phyloP scores from a whole-genome alignment of 495 filamentous ascomycete species.

The Xylaria venustula region DNA sequence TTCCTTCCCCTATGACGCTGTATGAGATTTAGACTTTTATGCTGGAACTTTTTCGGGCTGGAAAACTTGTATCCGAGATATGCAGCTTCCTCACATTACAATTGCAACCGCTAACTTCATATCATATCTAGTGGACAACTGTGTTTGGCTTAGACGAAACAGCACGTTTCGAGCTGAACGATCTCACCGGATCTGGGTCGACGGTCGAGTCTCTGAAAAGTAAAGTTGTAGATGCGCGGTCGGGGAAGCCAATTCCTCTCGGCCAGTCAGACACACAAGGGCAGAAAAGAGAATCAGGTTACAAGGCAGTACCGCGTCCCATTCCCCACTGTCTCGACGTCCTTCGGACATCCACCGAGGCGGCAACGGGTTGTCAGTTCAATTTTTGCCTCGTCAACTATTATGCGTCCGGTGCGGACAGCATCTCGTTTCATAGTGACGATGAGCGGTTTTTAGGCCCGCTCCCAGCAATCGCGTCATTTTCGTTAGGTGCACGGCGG shows the following conservation, averaged over 20 bases:
- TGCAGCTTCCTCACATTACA: no score
- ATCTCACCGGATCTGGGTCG: neutral
- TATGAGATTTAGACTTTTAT: no score
- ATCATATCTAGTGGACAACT: constrained; percentile 45
- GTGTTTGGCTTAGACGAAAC: constrained; percentile 71
- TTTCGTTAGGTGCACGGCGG: constrained; percentile 62
- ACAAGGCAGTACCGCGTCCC: constrained; percentile 51
- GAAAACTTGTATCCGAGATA: no score
- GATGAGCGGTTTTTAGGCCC: constrained; percentile 71
- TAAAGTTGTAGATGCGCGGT: neutral
- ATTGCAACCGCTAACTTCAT: neutral
- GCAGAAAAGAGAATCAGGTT: constrained; percentile 24
- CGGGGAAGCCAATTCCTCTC: neutral
- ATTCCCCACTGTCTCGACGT: constrained; percentile 63
- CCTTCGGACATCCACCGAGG: constrained; percentile 56
- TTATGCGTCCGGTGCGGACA: constrained; percentile 67
- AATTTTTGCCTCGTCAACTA: constrained; percentile 80
- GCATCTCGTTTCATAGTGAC: constrained; percentile 72
- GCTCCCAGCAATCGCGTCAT: constrained; percentile 66
- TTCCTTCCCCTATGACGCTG: neutral
- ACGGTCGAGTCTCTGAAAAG: neutral
- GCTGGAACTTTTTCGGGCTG: no score
- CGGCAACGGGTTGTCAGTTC: constrained; percentile 57
- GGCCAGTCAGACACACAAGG: neutral
- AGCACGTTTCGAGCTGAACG: constrained; percentile 36